Percentiles rank a stretch among this genome's conserved stretches.
Evolutionary conservation across 2,329 filamentous ascomycete genomes (phyloP).

Genomic region (Fusarium begoniae): DNA sequence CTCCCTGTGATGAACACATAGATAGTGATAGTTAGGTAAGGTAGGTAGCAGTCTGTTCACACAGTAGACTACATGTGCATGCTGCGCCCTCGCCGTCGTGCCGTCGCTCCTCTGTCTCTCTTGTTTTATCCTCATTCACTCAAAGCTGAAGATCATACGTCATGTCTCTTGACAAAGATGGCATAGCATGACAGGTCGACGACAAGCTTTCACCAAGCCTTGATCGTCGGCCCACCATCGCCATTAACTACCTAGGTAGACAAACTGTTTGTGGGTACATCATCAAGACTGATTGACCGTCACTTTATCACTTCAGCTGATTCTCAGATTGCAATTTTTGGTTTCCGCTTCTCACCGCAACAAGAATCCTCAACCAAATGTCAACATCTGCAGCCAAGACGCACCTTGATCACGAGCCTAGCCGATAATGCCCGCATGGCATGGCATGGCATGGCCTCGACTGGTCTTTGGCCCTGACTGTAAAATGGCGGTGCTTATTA

Average conservation of each 20-base stretch:
- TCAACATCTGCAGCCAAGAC: constrained; percentile 23
- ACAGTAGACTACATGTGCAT: background rate
- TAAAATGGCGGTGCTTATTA: background rate
- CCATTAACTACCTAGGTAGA: background rate
- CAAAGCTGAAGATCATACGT: constrained; percentile 15
- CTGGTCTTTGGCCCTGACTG: background rate
- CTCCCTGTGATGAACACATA: background rate
- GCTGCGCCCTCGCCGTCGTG: constrained; percentile 11
- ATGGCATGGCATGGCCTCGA: background rate
- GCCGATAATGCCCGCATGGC: constrained; percentile 13
- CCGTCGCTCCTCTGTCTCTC: constrained; percentile 18
- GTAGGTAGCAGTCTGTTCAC: background rate
- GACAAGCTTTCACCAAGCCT: constrained; percentile 26
- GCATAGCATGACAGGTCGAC: background rate
- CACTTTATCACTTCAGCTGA: background rate
- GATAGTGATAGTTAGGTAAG: background rate
- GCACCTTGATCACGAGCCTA: constrained; percentile 16
- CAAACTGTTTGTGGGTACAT: background rate
- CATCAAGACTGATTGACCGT: background rate
- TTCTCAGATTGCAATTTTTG: background rate
- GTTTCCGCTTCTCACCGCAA: constrained; percentile 28
- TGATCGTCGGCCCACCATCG: constrained; percentile 18
- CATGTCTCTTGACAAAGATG: constrained; percentile 21
- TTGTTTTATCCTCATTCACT: background rate
- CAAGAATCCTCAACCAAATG: background rate